Evolutionary conservation across 2,329 filamentous ascomycete species (phyloP).

Genomic region (Pestalotiopsis sp.): DNA sequence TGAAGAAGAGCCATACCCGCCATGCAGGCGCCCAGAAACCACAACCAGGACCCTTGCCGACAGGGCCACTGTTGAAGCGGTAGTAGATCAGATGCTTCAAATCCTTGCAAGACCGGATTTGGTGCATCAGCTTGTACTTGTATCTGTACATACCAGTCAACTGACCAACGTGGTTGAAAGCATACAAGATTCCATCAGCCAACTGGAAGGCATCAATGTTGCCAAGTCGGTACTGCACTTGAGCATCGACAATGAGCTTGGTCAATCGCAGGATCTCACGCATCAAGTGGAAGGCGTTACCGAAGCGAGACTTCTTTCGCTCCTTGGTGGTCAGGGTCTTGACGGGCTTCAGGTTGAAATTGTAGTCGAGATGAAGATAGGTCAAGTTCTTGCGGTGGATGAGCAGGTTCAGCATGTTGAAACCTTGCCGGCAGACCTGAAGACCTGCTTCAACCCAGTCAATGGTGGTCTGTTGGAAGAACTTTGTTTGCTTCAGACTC

Average conservation of each 20-base stretch:
- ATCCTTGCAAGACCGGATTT: slow-evolving; percentile 98
- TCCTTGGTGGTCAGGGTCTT: slow-evolving; percentile 99
- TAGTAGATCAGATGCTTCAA: slow-evolving; percentile 99
- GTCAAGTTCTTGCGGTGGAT: slow-evolving; percentile 99
- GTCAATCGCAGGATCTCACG: slow-evolving; percentile 94
- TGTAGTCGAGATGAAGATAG: slow-evolving; percentile 97
- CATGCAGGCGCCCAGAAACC: slow-evolving; percentile 99
- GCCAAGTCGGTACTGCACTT: slow-evolving; percentile 95
- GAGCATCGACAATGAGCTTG: slow-evolving; percentile 96
- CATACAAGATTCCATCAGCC: slow-evolving; percentile 97
- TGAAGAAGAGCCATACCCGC: slow-evolving; percentile 99
- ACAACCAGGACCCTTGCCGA: slow-evolving; percentile 96
- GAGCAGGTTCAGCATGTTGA: slow-evolving; percentile 97
- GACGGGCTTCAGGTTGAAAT: slow-evolving; percentile 98
- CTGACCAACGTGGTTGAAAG: slow-evolving; percentile 98
- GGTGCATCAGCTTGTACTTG: slow-evolving; percentile 99
- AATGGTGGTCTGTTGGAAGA: slow-evolving; percentile 99
- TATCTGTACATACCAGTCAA: slow-evolving; percentile 99
- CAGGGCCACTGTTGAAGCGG: slow-evolving; percentile 94
- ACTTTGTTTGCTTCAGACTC: slow-evolving; percentile 94
- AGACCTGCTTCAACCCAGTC: slow-evolving; percentile 99
- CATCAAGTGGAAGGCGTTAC: slow-evolving; percentile 99
- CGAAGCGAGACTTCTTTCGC: slow-evolving; percentile 98
- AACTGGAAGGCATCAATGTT: slow-evolving; percentile 99
- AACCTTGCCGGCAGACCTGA: slow-evolving; percentile 96